phyloP scores from a whole-genome alignment of 202 grass and related monocot species.

The Hordeum pubiflorum region DNA sequence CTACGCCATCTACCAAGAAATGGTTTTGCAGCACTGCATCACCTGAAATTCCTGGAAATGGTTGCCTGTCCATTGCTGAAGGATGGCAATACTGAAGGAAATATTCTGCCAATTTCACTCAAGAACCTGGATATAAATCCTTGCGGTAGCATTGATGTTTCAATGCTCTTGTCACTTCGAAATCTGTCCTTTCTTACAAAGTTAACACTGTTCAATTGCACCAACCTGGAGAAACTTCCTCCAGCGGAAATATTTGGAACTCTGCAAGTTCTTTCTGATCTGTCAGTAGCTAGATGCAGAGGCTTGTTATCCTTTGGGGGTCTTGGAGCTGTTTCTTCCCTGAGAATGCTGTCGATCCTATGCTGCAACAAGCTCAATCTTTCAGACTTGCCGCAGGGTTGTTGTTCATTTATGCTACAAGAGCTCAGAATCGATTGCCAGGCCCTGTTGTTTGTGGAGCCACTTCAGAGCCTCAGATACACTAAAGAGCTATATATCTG shows the following conservation, averaged over 20 bases:
- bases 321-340: slow-evolving; percentile 21
- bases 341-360: slow-evolving; percentile 22
- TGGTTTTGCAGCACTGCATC: neutral
- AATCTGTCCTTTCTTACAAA: neutral
- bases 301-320: slow-evolving; percentile 23
- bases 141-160: slow-evolving; percentile 12
- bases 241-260: slow-evolving; percentile 3
- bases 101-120: neutral
- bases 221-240: slow-evolving; percentile 4
- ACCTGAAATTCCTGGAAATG: slow-evolving; percentile 13
- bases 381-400: neutral
- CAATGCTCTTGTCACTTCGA: slow-evolving; percentile 19
- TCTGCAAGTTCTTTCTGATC: slow-evolving; percentile 6
- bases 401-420: slow-evolving; percentile 6
- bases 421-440: slow-evolving; percentile 19
- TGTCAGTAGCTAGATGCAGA: slow-evolving; percentile 25
- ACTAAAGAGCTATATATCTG: slow-evolving; percentile 10
- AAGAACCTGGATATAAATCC: slow-evolving; percentile 15
- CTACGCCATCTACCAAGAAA: slow-evolving; percentile 8
- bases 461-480: neutral
- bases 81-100: neutral
- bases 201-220: neutral
- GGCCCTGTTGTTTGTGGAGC: slow-evolving; percentile 21
- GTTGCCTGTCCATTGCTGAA: slow-evolving; percentile 23
- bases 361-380: slow-evolving; percentile 22